Base-by-base conservation (phyloP, 2,329 filamentous ascomycete genomes). In the Ophiostoma montium region DNA sequence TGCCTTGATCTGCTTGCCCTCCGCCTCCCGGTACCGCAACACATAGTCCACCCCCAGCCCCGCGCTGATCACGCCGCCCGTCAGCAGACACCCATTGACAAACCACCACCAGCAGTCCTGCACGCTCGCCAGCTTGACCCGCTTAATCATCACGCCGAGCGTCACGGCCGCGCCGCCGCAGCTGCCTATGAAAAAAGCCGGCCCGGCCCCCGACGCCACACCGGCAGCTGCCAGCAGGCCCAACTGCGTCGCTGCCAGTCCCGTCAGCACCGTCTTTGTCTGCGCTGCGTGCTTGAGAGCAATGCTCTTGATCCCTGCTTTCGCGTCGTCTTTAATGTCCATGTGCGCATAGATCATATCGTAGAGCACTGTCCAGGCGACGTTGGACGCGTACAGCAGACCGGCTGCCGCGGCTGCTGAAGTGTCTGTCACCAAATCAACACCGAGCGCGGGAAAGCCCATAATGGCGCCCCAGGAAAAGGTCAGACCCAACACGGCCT, bases 271-370 rank as follows among this genome's bases (percentile, higher is more conserved):
- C 47, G 78, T 68, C 64, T 92, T 94, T 1, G 86, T 89, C 53
- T 88, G 74, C 5, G 75, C 71, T 54, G 85, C 82, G 57, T 94
- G 86, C 61, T 83, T 82, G 35, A 94, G 69, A 1, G 84, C 87
- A 57, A 94, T 92, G 59, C 82, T 86, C 69, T 90, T 94, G 66
- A 94, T 92, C 9, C 87, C 88, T 0, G 82, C 86, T 63, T 87
- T 88, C 53, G 72, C 79, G 60, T 94, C 87, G 57, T 94, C 86
- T 59, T 82, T 82, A 62, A 90, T 83, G 59, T 94, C 87, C 80
- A 92, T 90, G 62, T 94, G 87, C 13, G 87, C 87, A 63, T 94
- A 94, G 31, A 94, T 87, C 78, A 92, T 94, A 62, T 94, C 87
- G 63, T 94, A 94, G 35, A 94, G 66, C 23, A 94, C 74, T 0